These are phyloP conservation scores for Phanerodontia chrysosporium DNA, from an alignment of 768 basidiomycete genomes.

Conservation along the genomic window DNA sequence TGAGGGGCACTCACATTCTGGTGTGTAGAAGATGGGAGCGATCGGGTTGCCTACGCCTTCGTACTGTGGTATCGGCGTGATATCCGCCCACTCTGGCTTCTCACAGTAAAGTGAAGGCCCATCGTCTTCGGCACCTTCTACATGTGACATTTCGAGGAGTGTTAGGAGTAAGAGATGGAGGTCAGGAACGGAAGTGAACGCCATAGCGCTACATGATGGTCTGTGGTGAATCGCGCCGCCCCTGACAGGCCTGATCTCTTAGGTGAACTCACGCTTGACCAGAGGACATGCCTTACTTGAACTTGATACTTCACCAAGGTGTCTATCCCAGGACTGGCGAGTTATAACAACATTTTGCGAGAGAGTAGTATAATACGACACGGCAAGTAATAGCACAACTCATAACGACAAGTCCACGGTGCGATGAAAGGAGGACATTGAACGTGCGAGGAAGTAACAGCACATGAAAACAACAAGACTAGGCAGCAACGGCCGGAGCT, in stretches of 20 bases:
- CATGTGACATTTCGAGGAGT: slow-evolving; percentile 17
- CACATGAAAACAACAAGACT: neutral
- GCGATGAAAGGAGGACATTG: neutral
- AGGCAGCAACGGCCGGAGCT: slow-evolving; percentile 27
- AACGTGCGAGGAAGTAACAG: neutral
- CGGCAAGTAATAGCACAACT: neutral
- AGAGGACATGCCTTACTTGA: too few species aligned
- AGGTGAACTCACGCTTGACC: too few species aligned
- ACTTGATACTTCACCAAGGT: too few species aligned
- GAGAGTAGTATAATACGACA: slow-evolving; percentile 2
- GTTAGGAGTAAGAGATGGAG: neutral
- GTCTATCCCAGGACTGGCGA: neutral
- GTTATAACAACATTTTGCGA: neutral
- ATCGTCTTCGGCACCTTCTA: slow-evolving; percentile 4
- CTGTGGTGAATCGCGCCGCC: neutral
- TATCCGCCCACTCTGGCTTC: slow-evolving; percentile 74
- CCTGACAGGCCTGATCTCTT: neutral
- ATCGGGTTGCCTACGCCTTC: slow-evolving; percentile 72
- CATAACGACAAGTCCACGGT: slow-evolving; percentile 2
- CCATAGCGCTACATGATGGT: neutral
- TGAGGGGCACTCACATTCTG: slow-evolving; percentile 56
- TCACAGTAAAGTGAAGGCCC: slow-evolving; percentile 46
- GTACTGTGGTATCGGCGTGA: slow-evolving; percentile 75
- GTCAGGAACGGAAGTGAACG: neutral
- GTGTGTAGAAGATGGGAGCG: slow-evolving; percentile 88